Evolutionary conservation across 1,284 basidiomycete genomes (phyloP).

Genomic region (Sporisorium reilianum): DNA sequence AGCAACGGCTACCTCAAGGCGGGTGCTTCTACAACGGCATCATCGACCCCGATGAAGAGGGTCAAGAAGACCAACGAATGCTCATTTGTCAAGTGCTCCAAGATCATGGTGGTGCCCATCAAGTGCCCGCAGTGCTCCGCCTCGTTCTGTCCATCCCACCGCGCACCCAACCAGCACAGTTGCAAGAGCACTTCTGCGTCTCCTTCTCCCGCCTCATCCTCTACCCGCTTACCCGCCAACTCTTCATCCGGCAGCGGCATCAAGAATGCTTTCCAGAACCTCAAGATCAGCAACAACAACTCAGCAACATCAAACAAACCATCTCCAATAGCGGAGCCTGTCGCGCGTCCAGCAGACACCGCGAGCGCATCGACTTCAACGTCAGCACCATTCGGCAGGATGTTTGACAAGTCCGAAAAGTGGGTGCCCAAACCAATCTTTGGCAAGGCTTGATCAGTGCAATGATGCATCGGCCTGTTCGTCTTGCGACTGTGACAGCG

Average conservation of each 20-base stretch:
- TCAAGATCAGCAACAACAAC: slow-evolving; percentile 39
- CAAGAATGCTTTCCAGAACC: slow-evolving; percentile 38
- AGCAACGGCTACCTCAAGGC: slow-evolving; percentile 34
- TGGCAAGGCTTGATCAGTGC: slow-evolving; percentile 46
- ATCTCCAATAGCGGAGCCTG: slow-evolving; percentile 7
- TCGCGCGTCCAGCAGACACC: neutral
- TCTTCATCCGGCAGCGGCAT: slow-evolving; percentile 20
- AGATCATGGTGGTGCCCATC: slow-evolving; percentile 64
- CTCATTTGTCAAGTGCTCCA: slow-evolving; percentile 51
- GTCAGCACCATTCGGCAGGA: slow-evolving; percentile 34
- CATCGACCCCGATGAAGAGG: slow-evolving; percentile 27
- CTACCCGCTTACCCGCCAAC: slow-evolving; percentile 10
- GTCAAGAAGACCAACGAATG: slow-evolving; percentile 58
- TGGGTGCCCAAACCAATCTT: slow-evolving; percentile 62
- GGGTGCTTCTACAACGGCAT: slow-evolving; percentile 3
- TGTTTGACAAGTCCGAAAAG: slow-evolving; percentile 61
- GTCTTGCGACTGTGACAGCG: neutral
- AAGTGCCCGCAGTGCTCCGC: slow-evolving; percentile 48
- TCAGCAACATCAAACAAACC: neutral
- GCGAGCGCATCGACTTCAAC: slow-evolving; percentile 3
- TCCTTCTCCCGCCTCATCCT: slow-evolving; percentile 27
- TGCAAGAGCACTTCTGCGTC: slow-evolving; percentile 37
- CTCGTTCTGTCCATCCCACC: slow-evolving; percentile 60
- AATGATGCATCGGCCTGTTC: slow-evolving; percentile 6
- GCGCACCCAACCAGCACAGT: slow-evolving; percentile 56